Conservation (phyloP, 805 yeast genomes). For the Zygoascus tannicola region DNA sequence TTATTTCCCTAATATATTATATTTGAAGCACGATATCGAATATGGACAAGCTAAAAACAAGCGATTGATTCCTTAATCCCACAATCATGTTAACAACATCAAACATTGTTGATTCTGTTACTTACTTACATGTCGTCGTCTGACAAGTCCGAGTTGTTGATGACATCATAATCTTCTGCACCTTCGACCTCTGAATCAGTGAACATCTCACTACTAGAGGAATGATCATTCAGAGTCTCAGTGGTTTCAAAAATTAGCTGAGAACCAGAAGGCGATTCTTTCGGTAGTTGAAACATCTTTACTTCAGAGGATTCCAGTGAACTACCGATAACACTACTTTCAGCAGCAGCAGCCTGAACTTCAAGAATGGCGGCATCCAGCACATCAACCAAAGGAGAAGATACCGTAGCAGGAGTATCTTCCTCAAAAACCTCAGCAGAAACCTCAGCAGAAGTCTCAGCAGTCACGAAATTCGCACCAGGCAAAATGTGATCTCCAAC, state of each 20-base stretch:
- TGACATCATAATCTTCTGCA: background rate
- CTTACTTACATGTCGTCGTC: background rate
- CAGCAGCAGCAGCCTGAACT: background rate
- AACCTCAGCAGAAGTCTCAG: background rate
- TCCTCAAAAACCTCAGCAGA: background rate
- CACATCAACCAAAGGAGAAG: background rate
- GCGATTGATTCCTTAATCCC: background rate
- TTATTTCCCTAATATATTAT: no score
- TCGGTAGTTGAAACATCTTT: background rate
- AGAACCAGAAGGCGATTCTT: background rate
- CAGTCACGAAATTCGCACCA: background rate
- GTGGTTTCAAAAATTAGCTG: background rate
- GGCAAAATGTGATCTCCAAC: background rate
- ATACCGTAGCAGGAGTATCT: background rate
- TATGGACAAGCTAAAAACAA: no score
- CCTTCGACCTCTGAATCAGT: background rate
- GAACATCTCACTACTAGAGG: background rate
- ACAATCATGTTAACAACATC: background rate
- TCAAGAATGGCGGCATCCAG: background rate
- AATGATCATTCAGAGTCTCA: background rate
- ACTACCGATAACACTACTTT: background rate
- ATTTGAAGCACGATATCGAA: background rate
- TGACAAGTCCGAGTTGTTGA: background rate
- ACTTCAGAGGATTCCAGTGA: constrained; percentile 2
- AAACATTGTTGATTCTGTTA: no score